Base-by-base conservation (phyloP, 371 early-diverging fungal species). In the Apophysomyces elegans region DNA sequence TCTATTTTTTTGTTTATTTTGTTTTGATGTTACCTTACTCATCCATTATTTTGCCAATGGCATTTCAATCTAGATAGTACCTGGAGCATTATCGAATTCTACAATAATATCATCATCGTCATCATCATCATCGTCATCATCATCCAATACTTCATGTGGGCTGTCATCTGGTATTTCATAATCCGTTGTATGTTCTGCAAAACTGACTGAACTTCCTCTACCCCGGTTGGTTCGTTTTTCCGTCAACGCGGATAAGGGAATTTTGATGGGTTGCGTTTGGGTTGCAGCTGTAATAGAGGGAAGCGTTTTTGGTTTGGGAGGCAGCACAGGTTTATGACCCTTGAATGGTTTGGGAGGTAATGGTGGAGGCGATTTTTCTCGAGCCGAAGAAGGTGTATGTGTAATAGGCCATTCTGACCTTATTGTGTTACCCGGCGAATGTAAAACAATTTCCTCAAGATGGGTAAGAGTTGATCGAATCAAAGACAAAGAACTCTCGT, bases 151-250 rank as follows among this genome's bases (percentile, higher is more conserved):
- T 16, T 43, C 59, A 38, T 37, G 41, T 39, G 12, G 61, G 56
- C 7, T 67, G 21, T 58, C 61, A 8, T 68, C 71, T 47, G 67
- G 63, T 58, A 67, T 60, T 35, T 69, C 67, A 58, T 65, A 57
- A 61, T 68, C 70, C 13, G 65, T 64, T 9, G 69, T 46, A 18
- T 62, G 68, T 57, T 75, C 71, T 12, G 73, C 78, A 76, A 78
- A 77, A 45, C 76, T 76, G 0, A 77, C 74, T n/a, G 80, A 75
- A 61, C 67, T 80, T 50, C 80, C 83, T 79, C 71, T 72, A 44
- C 60, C 70, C 59, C 68, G 61, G 63, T 71, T 68, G 39, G 37
- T 57, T n/a, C 65, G 58, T 58, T 69, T 64, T 18, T 35, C 44
- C 18, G 54, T 6, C 21, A 26, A 26, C 21, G 21, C 54, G 21